Percentiles rank a stretch among this genome's conserved stretches.
These are phyloP conservation scores for Novymonas esmeraldas DNA, from an alignment of 208 protist species.

Conservation along the genomic window DNA sequence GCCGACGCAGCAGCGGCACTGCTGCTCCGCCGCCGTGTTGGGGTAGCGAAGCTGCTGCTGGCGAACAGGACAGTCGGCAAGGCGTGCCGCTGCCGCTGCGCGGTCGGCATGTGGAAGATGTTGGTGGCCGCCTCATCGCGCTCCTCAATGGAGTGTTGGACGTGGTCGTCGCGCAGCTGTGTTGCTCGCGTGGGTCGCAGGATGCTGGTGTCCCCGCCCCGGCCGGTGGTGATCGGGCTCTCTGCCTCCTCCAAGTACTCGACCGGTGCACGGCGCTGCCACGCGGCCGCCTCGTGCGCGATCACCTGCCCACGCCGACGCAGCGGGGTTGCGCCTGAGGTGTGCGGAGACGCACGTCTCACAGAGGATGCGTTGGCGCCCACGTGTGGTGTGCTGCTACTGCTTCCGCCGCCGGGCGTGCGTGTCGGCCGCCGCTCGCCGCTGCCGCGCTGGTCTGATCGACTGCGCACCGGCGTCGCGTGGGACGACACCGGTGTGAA, in stretches of 20 bases:
- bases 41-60: neutral
- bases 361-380: no score
- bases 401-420: neutral
- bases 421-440: neutral
- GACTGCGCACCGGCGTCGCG: slow-evolving; percentile 6
- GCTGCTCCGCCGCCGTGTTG: neutral
- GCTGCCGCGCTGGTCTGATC: neutral
- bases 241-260: neutral
- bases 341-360: no score
- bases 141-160: slow-evolving; percentile 8
- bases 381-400: no score
- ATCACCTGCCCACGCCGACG: slow-evolving; percentile 6
- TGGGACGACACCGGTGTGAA: slow-evolving; percentile 1
- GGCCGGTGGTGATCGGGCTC: no score
- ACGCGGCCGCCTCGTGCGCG: slow-evolving; percentile 13
- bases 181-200: slow-evolving; percentile 21
- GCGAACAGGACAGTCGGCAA: neutral
- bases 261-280: neutral
- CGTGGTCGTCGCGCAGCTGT: slow-evolving; percentile 13
- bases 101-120: slow-evolving; percentile 20
- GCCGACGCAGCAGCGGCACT: neutral
- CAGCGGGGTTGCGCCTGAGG: neutral
- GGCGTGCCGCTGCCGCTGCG: neutral
- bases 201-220: neutral
- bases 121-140: slow-evolving; percentile 21